Evolutionary conservation across 208 protist species (phyloP), one percentile per base, ranked within the genome.

Genomic region (Trypanosoma boissoni): DNA sequence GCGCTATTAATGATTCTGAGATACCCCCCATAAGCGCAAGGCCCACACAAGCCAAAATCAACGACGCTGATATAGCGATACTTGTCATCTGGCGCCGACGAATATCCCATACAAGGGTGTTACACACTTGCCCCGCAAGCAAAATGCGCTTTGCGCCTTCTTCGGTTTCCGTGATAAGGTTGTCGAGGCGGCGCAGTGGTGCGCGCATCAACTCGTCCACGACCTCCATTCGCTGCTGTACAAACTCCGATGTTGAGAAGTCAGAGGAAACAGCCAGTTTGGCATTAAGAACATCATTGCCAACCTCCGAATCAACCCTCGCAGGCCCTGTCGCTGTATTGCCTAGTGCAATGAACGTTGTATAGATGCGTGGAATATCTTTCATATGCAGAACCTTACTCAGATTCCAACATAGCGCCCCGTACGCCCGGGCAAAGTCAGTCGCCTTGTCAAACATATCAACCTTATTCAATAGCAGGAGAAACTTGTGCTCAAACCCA

Each of bases 281-380:
- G 16, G 34, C 28, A 23, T 42, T 18, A 2, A 31, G 0, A 10
- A 44, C 18, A 9, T 24, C 27, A 3, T 20, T 50, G 21, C 5
- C 18, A 39, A 12, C 12, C n/a, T 49, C 44, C 18, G 29, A 43
- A 29, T 43, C 37, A 28, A 31, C 45, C 41, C 23, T 57, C 10
- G 16, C 44, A 16, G 18, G 41, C 36, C 59, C 63, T 28, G 66
- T 68, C 0, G 78, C 6, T 50, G 32, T 39, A 16, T 16, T 48
- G 27, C 55, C 52, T 2, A 58, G 39, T 12, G 64, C 45, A 41
- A 77, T 85, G 55, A 68, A 95, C 20, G 85, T 97, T 5, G 86
- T 96, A 76, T 95, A 96, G 64, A 97, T 94, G 28, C 74, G 83
- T 21, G 92, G 92, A 37, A 96, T 77, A 52, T 97, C 92, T 61